phyloP scores from a whole-genome alignment of 441 rosid genomes.

The Erodium moschatum region DNA sequence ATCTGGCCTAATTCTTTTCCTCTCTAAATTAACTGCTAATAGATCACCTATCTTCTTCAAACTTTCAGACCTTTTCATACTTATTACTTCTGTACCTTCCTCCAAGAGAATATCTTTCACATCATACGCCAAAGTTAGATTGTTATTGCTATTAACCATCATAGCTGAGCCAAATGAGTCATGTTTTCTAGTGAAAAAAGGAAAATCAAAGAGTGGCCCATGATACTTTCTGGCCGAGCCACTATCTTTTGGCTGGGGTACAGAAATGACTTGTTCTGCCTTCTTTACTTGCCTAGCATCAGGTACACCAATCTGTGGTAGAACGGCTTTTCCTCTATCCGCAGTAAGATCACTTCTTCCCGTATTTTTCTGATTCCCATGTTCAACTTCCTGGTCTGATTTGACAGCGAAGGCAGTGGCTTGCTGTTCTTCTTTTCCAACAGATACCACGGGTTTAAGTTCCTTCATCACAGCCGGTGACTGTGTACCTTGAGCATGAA shows the following conservation, averaged over 20 bases:
- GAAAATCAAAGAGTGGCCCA: slow-evolving; percentile 97
- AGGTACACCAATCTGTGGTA: slow-evolving; percentile 38
- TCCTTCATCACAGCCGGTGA: slow-evolving; percentile 40
- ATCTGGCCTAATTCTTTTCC: slow-evolving; percentile 98
- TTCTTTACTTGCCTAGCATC: slow-evolving; percentile 65
- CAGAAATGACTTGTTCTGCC: slow-evolving; percentile 48
- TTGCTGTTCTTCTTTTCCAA: slow-evolving; percentile 74
- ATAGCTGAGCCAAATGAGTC: slow-evolving; percentile 74
- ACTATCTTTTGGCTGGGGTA: slow-evolving; percentile 57
- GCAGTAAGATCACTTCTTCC: slow-evolving; percentile 47
- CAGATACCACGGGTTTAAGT: slow-evolving; percentile 30
- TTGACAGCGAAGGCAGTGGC: slow-evolving; percentile 42
- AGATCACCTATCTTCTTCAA: slow-evolving; percentile 78
- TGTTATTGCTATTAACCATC: slow-evolving; percentile 63
- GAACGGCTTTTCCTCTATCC: slow-evolving; percentile 75
- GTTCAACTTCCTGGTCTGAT: slow-evolving; percentile 73
- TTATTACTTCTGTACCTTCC: slow-evolving; percentile 79
- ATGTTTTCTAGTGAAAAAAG: slow-evolving; percentile 93
- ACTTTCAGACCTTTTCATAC: slow-evolving; percentile 68
- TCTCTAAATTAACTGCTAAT: slow-evolving; percentile 83
- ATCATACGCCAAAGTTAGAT: slow-evolving; percentile 77
- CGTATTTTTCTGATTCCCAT: slow-evolving; percentile 46
- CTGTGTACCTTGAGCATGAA: slow-evolving; percentile 37
- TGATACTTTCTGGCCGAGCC: slow-evolving; percentile 89
- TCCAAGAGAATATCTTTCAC: slow-evolving; percentile 87